Evolutionary conservation across 1,284 basidiomycete species (phyloP), one percentile per base, ranked within the genome.

Genomic region (Malassezia yamatoensis): DNA sequence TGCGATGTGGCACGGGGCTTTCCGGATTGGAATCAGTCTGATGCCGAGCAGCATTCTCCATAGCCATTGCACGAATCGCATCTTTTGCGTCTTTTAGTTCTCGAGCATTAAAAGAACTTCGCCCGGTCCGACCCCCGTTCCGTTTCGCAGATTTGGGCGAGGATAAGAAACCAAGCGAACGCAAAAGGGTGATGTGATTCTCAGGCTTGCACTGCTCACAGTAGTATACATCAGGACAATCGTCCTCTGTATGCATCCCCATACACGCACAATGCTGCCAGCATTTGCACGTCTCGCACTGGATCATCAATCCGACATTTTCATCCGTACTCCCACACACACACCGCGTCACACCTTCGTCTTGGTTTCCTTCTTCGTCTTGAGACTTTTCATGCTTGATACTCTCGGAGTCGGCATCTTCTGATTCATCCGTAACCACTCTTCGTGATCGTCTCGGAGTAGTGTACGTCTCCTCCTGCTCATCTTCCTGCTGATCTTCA

Each of bases 201-300:
- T 90, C 88, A 10, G 94, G 93, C 62, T 83, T 82, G 77, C 93
- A 98, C 67, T 84, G 80, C 77, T 98, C 94, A 77, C 94, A 98
- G 68, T 85, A 93, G 78, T 98, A 81, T 58, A 75, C 74, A 48
- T 77, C 77, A 2, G 77, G 77, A 51, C 75, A 77, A 53, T 77
- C 85, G 59, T 86, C 85, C 74, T 90, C 87, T 40, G 83, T 83
- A 73, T 85, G 83, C 75, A 88, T 88, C 47, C 93, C 93, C 84
- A 98, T 90, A 78, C 93, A 98, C 33, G 85, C 81, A 16, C 91
- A 91, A 76, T 98, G 93, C 77, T 98, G 93, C 93, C 93, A 98
- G 60, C 89, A 88, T 70, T 89, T 87, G 80, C 93, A 98, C 51
- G 81, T 85, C 78, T 98, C 93, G 78, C 93, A 98, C 76, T 91